Base-by-base conservation (phyloP, 164 flowering plant genomes). In the Santalum album region DNA sequence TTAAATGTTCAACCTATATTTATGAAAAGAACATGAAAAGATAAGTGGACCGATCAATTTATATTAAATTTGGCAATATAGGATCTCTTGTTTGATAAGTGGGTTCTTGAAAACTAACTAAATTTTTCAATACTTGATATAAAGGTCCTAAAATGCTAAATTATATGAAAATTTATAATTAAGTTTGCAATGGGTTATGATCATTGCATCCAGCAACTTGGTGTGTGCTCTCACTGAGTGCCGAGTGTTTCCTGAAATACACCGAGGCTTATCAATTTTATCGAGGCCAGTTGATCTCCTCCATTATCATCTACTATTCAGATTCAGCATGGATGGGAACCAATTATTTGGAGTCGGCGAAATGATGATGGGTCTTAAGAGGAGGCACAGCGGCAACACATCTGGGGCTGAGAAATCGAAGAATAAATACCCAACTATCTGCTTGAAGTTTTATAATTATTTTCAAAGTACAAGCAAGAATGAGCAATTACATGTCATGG, bases 141-240 rank as follows among this genome's bases (percentile, higher is more conserved):
- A n/a, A n/a, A n/a, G n/a, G n/a, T n/a, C n/a, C n/a, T n/a, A n/a
- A n/a, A n/a, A n/a, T n/a, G n/a, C n/a, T n/a, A n/a, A n/a, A n/a
- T n/a, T n/a, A n/a, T n/a, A n/a, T n/a, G n/a, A n/a, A n/a, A n/a
- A n/a, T n/a, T n/a, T n/a, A n/a, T n/a, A n/a, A 20, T 57, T 67
- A n/a, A n/a, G 44, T 53, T 26, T 36, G 54, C 60, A 72, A 67
- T 64, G 91, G 96, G 92, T 78, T 76, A 71, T 75, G 68, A 55
- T 74, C 86, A 75, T 72, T 75, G 71, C 63, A 75, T 72, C 67
- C 83, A 71, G 90, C 78, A 65, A 67, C 73, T 72, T 74, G 79
- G 80, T 80, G 67, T 84, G 79, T 79, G 88, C 84, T 72, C 71
- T 75, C 85, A 51, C n/a, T 57, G 69, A 77, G 69, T 78, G 79